Conservation (phyloP, 129 eudicot genomes). For the Saussurea involucrata region DNA sequence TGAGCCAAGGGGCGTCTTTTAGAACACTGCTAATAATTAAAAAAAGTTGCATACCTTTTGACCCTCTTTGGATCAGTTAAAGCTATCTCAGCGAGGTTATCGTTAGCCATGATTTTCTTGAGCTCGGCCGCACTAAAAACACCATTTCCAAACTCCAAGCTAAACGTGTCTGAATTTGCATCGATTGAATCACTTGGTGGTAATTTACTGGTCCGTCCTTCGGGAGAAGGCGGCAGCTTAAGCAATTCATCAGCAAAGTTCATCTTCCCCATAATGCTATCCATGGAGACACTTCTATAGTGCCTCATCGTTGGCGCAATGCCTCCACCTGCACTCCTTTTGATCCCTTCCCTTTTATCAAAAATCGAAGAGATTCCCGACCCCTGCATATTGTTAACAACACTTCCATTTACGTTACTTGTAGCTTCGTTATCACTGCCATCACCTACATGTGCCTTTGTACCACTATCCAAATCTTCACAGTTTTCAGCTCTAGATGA, state of each 20-base stretch:
- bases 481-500: conserved; percentile 52
- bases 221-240: conserved; percentile 70
- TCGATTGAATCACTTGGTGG: conserved; percentile 49
- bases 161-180: conserved; percentile 47
- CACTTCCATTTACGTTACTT: conserved; percentile 69
- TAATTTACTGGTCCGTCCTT: conserved; percentile 42
- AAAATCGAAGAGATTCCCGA: conserved; percentile 13
- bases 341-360: conserved; percentile 65
- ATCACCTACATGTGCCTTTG: conserved; percentile 74
- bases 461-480: conserved; percentile 67
- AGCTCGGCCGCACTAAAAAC: conserved; percentile 77
- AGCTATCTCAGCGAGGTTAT: conserved; percentile 92
- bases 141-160: conserved; percentile 85
- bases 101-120: conserved; percentile 93
- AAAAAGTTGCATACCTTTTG: conserved; percentile 52
- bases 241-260: conserved; percentile 71
- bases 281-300: conserved; percentile 88
- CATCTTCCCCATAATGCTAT: conserved; percentile 72
- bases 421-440: conserved; percentile 92
- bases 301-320: conserved; percentile 76
- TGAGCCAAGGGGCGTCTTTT: neutral
- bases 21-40: neutral
- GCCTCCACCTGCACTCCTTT: conserved; percentile 71
- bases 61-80: conserved; percentile 85
- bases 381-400: conserved; percentile 40